Conservation (phyloP, 306 rosid genomes). For the Morella rubra region DNA sequence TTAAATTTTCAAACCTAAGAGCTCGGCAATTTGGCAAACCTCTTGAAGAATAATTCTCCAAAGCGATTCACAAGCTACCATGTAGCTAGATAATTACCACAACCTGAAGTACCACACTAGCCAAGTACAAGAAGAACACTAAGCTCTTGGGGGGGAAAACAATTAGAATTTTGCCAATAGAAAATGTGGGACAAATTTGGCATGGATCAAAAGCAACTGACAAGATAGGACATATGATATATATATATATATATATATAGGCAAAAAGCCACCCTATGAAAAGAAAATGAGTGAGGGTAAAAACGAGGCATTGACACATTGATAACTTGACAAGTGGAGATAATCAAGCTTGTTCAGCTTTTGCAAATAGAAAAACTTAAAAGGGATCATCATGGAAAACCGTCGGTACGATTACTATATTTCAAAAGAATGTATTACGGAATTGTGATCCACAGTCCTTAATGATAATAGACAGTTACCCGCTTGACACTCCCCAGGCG, state of each 20-base stretch:
- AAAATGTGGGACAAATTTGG: too few relatives aligned
- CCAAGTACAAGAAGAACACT: too few relatives aligned
- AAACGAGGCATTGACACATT: background rate
- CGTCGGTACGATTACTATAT: slow-evolving; percentile 31
- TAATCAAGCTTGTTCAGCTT: slow-evolving; percentile 28
- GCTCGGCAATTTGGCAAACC: background rate
- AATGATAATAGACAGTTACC: background rate
- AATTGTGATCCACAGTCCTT: slow-evolving; percentile 19
- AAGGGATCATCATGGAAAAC: slow-evolving; percentile 15
- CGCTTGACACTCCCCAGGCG: background rate
- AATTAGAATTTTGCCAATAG: too few relatives aligned
- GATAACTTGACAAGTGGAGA: slow-evolving; percentile 22
- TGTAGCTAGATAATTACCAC: background rate
- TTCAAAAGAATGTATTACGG: slow-evolving; percentile 7
- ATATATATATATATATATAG: background rate
- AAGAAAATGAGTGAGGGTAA: slow-evolving; percentile 6
- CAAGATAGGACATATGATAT: too few relatives aligned
- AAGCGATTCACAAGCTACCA: background rate
- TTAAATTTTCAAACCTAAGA: slow-evolving; percentile 12
- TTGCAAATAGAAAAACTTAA: background rate
- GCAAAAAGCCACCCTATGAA: background rate
- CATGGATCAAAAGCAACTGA: too few relatives aligned
- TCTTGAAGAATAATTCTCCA: background rate
- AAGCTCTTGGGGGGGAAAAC: too few relatives aligned
- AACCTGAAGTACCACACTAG: too few relatives aligned